These are phyloP conservation scores for Phaeosphaeria sp. DNA, from an alignment of 2,329 filamentous ascomycete species.

Conservation along the genomic window DNA sequence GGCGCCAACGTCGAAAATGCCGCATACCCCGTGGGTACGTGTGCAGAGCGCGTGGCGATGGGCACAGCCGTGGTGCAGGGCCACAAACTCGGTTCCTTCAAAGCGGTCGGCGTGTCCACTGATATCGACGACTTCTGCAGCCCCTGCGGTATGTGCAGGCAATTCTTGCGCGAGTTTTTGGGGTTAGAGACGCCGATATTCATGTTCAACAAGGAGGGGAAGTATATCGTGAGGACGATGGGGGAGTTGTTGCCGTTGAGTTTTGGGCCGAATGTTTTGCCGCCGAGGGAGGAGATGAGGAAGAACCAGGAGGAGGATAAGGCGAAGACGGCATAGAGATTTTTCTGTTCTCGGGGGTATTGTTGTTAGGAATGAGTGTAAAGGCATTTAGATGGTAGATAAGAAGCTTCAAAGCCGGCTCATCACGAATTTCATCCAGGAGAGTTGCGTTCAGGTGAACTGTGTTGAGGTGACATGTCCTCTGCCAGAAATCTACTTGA, in stretches of 20 bases:
- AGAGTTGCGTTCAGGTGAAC: neutral
- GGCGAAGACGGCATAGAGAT: slow-evolving; percentile 23
- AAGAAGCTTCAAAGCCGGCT: neutral
- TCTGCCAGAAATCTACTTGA: too few relatives aligned
- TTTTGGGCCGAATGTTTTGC: slow-evolving; percentile 60
- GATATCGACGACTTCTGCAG: slow-evolving; percentile 64
- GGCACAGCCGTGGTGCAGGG: slow-evolving; percentile 73
- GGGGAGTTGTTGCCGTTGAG: slow-evolving; percentile 65
- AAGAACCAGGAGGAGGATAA: slow-evolving; percentile 34
- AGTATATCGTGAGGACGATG: slow-evolving; percentile 73
- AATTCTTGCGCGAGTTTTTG: slow-evolving; percentile 68
- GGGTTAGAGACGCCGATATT: slow-evolving; percentile 71
- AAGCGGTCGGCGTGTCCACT: slow-evolving; percentile 84
- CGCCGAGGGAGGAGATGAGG: slow-evolving; percentile 42
- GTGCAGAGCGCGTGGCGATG: slow-evolving; percentile 88
- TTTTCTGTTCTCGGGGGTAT: too few relatives aligned
- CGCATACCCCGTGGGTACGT: slow-evolving; percentile 91
- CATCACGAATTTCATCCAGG: neutral
- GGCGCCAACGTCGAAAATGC: slow-evolving; percentile 88
- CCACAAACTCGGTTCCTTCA: slow-evolving; percentile 54
- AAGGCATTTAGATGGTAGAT: neutral
- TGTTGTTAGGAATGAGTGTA: neutral
- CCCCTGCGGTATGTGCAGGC: slow-evolving; percentile 95
- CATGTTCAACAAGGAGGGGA: slow-evolving; percentile 88
- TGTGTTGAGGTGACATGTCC: neutral